Conservation (phyloP, 495 filamentous ascomycete genomes). For the Jackrogersella minutella region DNA sequence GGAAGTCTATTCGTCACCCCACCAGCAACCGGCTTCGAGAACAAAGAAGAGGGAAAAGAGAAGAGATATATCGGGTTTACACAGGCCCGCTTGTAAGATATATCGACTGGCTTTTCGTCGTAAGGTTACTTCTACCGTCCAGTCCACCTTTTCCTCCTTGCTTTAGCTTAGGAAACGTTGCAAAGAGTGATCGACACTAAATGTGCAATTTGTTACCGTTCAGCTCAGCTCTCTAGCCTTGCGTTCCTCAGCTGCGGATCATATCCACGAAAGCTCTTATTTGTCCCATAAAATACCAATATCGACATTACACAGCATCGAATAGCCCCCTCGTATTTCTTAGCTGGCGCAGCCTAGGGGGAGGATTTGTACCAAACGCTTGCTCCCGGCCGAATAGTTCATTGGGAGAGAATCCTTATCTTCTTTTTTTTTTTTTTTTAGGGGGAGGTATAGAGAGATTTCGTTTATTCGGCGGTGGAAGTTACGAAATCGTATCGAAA, state of each 20-base stretch:
- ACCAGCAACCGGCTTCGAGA: slow-evolving; percentile 27
- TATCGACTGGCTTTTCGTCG: slow-evolving; percentile 35
- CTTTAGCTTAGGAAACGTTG: slow-evolving; percentile 28
- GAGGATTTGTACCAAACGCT: slow-evolving; percentile 4
- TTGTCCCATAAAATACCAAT: slow-evolving; percentile 14
- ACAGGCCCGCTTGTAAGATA: slow-evolving; percentile 27
- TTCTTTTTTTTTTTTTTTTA: too few relatives aligned
- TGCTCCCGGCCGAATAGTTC: not conserved
- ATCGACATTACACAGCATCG: slow-evolving; percentile 35
- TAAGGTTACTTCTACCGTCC: slow-evolving; percentile 28
- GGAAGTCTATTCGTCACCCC: slow-evolving; percentile 33
- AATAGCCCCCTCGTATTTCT: slow-evolving; percentile 37
- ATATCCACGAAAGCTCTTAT: slow-evolving; percentile 5
- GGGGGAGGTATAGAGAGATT: too few relatives aligned
- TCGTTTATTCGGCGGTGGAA: not conserved
- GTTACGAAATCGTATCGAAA: not conserved
- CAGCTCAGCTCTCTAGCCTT: slow-evolving; percentile 40
- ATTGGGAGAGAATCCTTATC: too few relatives aligned
- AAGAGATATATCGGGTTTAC: not conserved
- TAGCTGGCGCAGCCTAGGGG: not conserved
- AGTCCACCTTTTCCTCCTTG: slow-evolving; percentile 17
- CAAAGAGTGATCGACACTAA: slow-evolving; percentile 36
- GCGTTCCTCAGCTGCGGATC: slow-evolving; percentile 27
- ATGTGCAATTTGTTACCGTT: slow-evolving; percentile 17
- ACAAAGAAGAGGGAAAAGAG: slow-evolving; percentile 24